Evolutionary conservation across 1,284 basidiomycete species (phyloP), one percentile per base, ranked within the genome.

Genomic region (Moesziomyces antarcticus): DNA sequence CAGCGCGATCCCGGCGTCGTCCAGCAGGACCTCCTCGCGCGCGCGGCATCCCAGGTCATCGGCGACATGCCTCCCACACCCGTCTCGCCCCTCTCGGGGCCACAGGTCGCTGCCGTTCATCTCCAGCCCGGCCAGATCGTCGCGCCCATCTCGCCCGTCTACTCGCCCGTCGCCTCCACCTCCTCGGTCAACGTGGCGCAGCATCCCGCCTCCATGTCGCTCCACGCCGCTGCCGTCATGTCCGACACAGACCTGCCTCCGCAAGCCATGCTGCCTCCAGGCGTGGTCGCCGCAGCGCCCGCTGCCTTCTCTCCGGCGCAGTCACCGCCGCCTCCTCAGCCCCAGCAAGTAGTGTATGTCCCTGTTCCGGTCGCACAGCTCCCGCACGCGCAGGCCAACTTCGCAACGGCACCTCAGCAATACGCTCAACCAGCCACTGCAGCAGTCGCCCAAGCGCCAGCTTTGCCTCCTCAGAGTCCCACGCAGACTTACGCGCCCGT

Each of bases 11-110:
- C 76, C 14, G 75, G 73, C 48, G 41, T 78, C 20, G 50, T 67
- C 5, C 56, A 69, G 13, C 73, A 77, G 49, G 77, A 80, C 41
- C 70, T 80, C 22, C 30, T 81, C 21, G 57, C 72, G 1, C 50
- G 74, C n/a, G 79, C 79, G 37, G 78, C 79, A 1, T 65, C 67
- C 22, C 73, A 79, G 46, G 78, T 81, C 35, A 74, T 81, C 40
- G 79, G 79, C 25, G 57, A 65, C 44, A 63, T 58, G 56, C 61
- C 68, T 20, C 64, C 64, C 5, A 55, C 61, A 9, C 67, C 72
- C 14, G n/a, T 56, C 20, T 72, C 69, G 22, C 52, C 56, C 0
- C 30, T 52, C 2, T 55, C 65, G 3, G 56, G 43, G 13, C 57
- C 48, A n/a, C 63, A 69, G 16, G 24, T 50, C 6, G 56, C 64